A percentile compares a stretch with the other conserved stretches of the same genome.
phyloP scores from a whole-genome alignment of 2,329 filamentous ascomycete genomes.

The Fusarium sp. region DNA sequence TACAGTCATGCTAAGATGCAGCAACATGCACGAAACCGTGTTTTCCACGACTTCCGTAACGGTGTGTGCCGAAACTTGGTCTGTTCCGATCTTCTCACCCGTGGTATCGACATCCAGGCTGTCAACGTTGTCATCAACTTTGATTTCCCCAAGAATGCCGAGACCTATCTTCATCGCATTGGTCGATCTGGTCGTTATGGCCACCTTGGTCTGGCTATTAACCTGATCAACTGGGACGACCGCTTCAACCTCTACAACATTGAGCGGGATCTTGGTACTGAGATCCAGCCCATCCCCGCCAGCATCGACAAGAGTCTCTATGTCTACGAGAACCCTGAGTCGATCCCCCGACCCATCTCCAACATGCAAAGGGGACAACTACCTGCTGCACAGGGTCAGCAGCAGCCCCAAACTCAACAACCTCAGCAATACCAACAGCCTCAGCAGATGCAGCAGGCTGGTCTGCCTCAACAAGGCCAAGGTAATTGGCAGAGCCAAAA shows the following conservation, averaged over 20 bases:
- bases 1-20: slow-evolving; percentile 99
- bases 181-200: slow-evolving; percentile 97
- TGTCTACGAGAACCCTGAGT: slow-evolving; percentile 96
- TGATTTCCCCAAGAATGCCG: slow-evolving; percentile 98
- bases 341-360: slow-evolving; percentile 83
- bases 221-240: slow-evolving; percentile 99
- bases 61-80: slow-evolving; percentile 98
- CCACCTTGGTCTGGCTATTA: slow-evolving; percentile 96
- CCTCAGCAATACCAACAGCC: slow-evolving; percentile 44
- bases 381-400: slow-evolving; percentile 44
- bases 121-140: slow-evolving; percentile 99
- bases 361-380: slow-evolving; percentile 53
- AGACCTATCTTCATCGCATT: slow-evolving; percentile 98
- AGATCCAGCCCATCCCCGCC: slow-evolving; percentile 95
- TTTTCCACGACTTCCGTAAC: slow-evolving; percentile 99
- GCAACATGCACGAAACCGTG: slow-evolving; percentile 94
- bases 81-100: slow-evolving; percentile 95
- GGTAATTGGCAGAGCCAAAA: slow-evolving; percentile 55
- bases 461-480: slow-evolving; percentile 48
- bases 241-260: slow-evolving; percentile 99
- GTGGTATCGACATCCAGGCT: slow-evolving; percentile 99
- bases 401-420: slow-evolving; percentile 45
- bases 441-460: slow-evolving; percentile 46
- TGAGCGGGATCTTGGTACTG: slow-evolving; percentile 94
- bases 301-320: slow-evolving; percentile 98